Evolutionary conservation across 2,329 filamentous ascomycete species (phyloP).

Genomic region (Fusarium fujikuroi): DNA sequence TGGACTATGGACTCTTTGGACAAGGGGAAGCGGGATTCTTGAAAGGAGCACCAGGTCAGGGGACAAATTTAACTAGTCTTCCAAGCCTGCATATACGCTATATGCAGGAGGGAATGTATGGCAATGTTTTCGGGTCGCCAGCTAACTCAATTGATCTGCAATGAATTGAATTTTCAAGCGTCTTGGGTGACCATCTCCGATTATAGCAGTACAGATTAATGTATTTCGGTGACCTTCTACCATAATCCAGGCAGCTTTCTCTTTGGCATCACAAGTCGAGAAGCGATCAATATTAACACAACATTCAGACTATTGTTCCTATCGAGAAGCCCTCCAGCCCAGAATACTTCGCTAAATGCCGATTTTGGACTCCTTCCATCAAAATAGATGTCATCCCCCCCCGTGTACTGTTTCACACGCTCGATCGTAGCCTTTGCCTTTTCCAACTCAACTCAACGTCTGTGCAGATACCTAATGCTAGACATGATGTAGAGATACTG

Average conservation of each 20-base stretch:
- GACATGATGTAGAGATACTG: neutral
- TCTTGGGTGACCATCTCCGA: too few relatives aligned
- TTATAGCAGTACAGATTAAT: neutral
- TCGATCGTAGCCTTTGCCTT: neutral
- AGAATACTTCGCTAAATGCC: neutral
- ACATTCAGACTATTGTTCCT: neutral
- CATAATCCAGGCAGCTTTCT: too few relatives aligned
- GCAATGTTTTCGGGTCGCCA: too few relatives aligned
- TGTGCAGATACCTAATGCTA: neutral
- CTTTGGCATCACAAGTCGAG: neutral
- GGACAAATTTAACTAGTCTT: neutral
- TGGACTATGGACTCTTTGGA: too few relatives aligned
- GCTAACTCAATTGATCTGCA: too few relatives aligned
- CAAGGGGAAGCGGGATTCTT: too few relatives aligned
- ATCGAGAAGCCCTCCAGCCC: neutral
- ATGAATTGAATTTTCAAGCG: too few relatives aligned
- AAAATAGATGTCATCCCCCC: neutral
- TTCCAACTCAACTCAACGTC: neutral
- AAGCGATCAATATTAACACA: neutral
- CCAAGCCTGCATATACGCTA: too few relatives aligned
- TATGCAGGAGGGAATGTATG: too few relatives aligned
- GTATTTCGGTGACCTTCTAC: fast-evolving
- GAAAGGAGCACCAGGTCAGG: too few relatives aligned
- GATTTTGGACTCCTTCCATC: neutral
- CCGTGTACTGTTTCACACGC: neutral